phyloP scores from a whole-genome alignment of 495 filamentous ascomycete species.

The Penicillium steckii region DNA sequence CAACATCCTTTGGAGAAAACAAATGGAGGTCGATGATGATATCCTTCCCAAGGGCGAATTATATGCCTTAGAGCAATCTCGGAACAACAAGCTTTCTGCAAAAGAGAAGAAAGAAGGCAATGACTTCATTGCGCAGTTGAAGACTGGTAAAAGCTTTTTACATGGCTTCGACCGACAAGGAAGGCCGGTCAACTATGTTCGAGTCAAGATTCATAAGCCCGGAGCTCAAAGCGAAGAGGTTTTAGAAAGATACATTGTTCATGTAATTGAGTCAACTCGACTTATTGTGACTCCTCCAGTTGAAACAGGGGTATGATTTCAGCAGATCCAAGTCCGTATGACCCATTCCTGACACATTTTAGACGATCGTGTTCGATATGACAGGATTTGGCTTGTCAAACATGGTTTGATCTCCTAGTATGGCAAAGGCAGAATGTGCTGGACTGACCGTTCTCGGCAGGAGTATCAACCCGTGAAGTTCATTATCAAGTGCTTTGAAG shows the following conservation, averaged over 20 bases:
- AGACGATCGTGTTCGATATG: constrained; percentile 88
- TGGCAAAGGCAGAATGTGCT: not conserved
- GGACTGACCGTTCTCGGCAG: constrained; percentile 35
- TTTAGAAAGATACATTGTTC: constrained; percentile 81
- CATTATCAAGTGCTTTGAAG: constrained; percentile 94
- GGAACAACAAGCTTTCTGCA: constrained; percentile 42
- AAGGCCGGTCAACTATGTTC: constrained; percentile 76
- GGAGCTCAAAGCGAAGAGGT: constrained; percentile 77
- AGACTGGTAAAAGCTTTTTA: constrained; percentile 83
- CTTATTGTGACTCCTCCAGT: constrained; percentile 68
- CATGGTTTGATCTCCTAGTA: constrained; percentile 58
- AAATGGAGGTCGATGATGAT: constrained; percentile 76
- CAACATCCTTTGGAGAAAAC: constrained; percentile 81
- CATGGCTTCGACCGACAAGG: constrained; percentile 79
- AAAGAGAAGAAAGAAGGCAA: constrained; percentile 58
- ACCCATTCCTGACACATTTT: constrained; percentile 2
- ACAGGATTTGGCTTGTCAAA: constrained; percentile 72
- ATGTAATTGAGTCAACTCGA: constrained; percentile 79
- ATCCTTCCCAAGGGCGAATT: constrained; percentile 72
- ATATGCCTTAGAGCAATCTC: constrained; percentile 54
- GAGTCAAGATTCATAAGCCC: constrained; percentile 70
- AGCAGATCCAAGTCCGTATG: not conserved
- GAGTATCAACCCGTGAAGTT: constrained; percentile 92
- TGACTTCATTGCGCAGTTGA: constrained; percentile 76
- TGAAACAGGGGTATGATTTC: constrained; percentile 73